Evolutionary conservation across 2,329 filamentous ascomycete species (phyloP), one percentile per base, ranked within the genome.

Genomic region (Calonectria henricotiae): DNA sequence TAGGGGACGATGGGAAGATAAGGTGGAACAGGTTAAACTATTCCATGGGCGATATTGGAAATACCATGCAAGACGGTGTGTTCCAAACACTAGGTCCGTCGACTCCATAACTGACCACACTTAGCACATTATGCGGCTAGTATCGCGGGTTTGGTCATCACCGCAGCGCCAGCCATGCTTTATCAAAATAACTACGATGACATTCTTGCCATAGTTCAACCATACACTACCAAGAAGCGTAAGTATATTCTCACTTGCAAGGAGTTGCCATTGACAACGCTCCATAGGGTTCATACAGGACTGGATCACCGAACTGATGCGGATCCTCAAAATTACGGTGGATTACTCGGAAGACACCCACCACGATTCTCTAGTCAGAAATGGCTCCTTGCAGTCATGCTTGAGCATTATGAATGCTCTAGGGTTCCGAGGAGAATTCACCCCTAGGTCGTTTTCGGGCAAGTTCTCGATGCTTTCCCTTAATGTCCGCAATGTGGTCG

Each of bases 311-410:
- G 91, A 93, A 73, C 85, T 95, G 13, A 90, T 94, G 63, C 87
- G 89, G 46, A 89, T 93, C 68, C 84, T 95, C 62, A 92, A 91
- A 72, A 87, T 94, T 35, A 90, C 91, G 61, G 89, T 95, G 58
- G 96, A 98, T 82, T 97, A 95, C 78, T 93, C 94, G 0, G 89
- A 93, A 60, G 94, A 97, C 70, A 85, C 89, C 1, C 88, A 90
- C 51, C 89, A 93, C 75, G 91, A 96, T 79, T 87, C 91, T 69
- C 85, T 97, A 39, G 89, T 96, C 73, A 87, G 91, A 70, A 95
- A 96, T 76, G 85, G 87, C 3, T 87, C 91, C 41, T 88, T 98
- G 54, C 92, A 94, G 70, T 88, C 93, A 67, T 94, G 91, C 67
- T 85, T 98, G 13, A 93, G 94, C 77, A 89, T 96, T 32, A 91